Conservation (phyloP, 1,284 basidiomycete genomes). For the Retiboletus flavoniger region DNA sequence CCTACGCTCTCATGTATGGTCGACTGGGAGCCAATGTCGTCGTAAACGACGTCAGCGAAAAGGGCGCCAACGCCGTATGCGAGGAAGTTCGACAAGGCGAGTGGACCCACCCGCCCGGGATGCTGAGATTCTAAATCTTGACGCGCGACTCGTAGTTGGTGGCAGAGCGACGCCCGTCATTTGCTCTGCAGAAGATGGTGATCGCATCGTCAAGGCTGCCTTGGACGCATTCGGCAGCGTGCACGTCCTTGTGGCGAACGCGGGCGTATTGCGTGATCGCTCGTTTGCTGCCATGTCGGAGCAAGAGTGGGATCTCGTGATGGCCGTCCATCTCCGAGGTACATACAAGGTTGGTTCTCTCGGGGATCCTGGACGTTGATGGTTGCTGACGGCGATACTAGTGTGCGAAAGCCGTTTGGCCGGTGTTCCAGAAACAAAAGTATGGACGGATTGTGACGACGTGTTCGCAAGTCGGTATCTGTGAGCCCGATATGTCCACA, state of each 20-base stretch:
- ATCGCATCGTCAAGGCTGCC: slow-evolving; percentile 85
- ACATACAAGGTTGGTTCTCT: slow-evolving; percentile 59
- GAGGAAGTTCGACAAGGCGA: slow-evolving; percentile 81
- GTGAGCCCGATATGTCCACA: slow-evolving; percentile 44
- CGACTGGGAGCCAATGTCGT: slow-evolving; percentile 94
- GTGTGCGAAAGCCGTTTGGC: slow-evolving; percentile 96
- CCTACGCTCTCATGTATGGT: slow-evolving; percentile 90
- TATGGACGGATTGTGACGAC: slow-evolving; percentile 96
- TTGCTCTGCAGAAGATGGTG: slow-evolving; percentile 90
- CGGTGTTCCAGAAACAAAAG: slow-evolving; percentile 95
- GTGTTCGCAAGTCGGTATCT: slow-evolving; percentile 89
- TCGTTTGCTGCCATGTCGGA: slow-evolving; percentile 89
- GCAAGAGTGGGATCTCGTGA: slow-evolving; percentile 92
- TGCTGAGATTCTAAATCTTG: neutral
- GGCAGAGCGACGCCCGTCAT: slow-evolving; percentile 86
- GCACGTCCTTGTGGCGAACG: slow-evolving; percentile 92
- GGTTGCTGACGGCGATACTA: slow-evolving; percentile 29
- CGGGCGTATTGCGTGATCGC: slow-evolving; percentile 91
- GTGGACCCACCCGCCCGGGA: slow-evolving; percentile 12
- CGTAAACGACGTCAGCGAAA: slow-evolving; percentile 92
- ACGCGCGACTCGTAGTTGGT: slow-evolving; percentile 53
- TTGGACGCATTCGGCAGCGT: slow-evolving; percentile 87
- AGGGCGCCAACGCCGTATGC: slow-evolving; percentile 81
- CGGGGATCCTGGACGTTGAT: neutral
- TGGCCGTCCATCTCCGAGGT: slow-evolving; percentile 84